Evolutionary conservation across 1,284 basidiomycete genomes (phyloP), one percentile per base, ranked within the genome.

Genomic region (Ceraceosorus bombacis): DNA sequence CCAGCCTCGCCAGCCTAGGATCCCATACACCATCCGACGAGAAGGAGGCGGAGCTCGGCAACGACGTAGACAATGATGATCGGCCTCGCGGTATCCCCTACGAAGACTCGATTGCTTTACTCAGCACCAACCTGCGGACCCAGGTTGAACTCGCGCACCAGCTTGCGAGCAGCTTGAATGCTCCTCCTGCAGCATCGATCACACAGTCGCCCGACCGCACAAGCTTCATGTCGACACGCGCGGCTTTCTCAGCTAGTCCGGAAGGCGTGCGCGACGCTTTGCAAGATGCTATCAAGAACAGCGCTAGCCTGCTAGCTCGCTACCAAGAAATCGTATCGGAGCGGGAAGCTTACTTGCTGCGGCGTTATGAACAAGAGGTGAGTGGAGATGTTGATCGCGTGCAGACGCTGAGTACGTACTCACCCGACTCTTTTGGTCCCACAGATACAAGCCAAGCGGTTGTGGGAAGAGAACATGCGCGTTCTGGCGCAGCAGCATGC

Each of bases 401-500:
- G 27, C 27, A 27, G 3, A 27, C 27, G 27, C 27, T 27, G 27
- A 3, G 27, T 27, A 2, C 27, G 27, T 27, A 27, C 27, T 27
- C 27, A 27, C 27, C 3, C 27, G 3, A 27, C 3, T 27, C 27
- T 27, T 27, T 27, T 27, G 27, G 27, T 27, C 27, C 27, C 27
- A 27, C 27, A 27, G 73, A 82, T 89, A 37, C 85, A 88, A 72
- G 83, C 78, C 50, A 79, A 79, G 62, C 72, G 81, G 40, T 81
- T 93, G 17, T 96, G 93, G 94, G 92, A 96, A 79, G 88, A 93
- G 78, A 93, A 89, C 78, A 80, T 97, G 73, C 85, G 87, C 55
- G 84, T 85, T 0, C 88, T 95, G 3, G 91, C 92, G 0, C 82
- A 84, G 59, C 90, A 95, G 76, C 90, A 93, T 49, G 90, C 90